These are phyloP conservation scores for Castanopsis chinensis DNA, from an alignment of 306 rosid genomes.

Conservation along the genomic window DNA sequence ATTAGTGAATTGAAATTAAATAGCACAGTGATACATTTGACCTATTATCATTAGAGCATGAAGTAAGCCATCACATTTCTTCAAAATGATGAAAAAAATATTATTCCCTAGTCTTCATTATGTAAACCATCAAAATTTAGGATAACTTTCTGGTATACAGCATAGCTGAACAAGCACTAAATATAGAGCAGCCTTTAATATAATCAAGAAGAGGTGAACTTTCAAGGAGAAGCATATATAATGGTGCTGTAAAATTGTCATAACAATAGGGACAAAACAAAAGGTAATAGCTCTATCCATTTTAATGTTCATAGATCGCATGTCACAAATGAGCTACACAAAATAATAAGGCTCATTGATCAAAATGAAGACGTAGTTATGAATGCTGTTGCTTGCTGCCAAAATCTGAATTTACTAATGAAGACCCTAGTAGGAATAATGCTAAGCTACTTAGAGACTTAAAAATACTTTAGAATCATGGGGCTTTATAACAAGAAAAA, in stretches of 20 bases:
- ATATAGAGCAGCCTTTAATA: neutral
- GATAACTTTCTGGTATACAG: neutral
- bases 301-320: neutral
- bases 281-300: neutral
- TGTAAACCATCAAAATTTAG: neutral
- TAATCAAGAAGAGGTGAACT: neutral
- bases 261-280: neutral
- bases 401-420: neutral
- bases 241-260: neutral
- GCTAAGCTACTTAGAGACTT: constrained; percentile 1
- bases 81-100: neutral
- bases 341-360: neutral
- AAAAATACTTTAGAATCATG: neutral
- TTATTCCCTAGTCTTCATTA: neutral
- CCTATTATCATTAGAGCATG: neutral
- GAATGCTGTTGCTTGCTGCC: neutral
- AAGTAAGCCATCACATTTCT: neutral
- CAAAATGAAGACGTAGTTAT: neutral
- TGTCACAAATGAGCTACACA: neutral
- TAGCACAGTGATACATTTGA: neutral
- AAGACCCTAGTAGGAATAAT: neutral
- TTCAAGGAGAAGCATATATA: constrained; percentile 1
- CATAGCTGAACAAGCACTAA: neutral
- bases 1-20: neutral
- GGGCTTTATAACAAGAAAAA: neutral